These are phyloP conservation scores for Podila horticola DNA, from an alignment of 192 early-diverging fungal species.

Conservation along the genomic window DNA sequence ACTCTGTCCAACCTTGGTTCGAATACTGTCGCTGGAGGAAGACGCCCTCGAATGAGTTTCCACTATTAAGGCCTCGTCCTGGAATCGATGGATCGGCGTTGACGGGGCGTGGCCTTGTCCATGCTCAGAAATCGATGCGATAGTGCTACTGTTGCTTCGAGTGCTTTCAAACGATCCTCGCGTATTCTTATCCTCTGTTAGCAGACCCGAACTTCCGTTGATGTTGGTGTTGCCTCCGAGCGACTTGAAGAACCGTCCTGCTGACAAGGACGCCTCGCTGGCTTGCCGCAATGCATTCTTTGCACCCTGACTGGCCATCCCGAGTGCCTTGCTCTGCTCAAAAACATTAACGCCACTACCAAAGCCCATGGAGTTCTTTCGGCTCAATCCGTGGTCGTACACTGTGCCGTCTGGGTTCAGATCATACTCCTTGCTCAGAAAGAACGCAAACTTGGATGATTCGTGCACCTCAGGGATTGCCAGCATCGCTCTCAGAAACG, in stretches of 20 bases:
- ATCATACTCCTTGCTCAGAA: conserved; percentile 45
- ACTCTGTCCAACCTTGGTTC: background rate
- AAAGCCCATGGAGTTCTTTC: background rate
- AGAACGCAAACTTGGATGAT: conserved; percentile 15
- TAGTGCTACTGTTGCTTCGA: conserved; percentile 30
- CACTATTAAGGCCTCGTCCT: background rate
- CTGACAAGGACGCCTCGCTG: conserved; percentile 39
- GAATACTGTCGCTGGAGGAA: background rate
- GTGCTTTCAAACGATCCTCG: conserved; percentile 40
- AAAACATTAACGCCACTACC: background rate
- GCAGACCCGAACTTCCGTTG: background rate
- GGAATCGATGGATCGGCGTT: background rate
- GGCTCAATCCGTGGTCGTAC: too few relatives aligned
- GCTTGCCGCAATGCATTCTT: conserved; percentile 38
- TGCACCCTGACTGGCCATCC: conserved; percentile 29
- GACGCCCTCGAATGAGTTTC: conserved; percentile 9
- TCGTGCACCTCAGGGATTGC: conserved; percentile 33
- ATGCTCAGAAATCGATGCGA: conserved; percentile 8
- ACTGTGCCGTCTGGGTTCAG: conserved; percentile 7
- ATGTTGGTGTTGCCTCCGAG: conserved; percentile 15
- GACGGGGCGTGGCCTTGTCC: background rate
- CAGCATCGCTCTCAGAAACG: conserved; percentile 31
- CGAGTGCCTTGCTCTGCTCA: conserved; percentile 16
- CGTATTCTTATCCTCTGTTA: background rate
- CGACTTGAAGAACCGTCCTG: conserved; percentile 49